Evolutionary conservation across 148 eudicot species (phyloP).

Genomic region (Pouteria glomerata): DNA sequence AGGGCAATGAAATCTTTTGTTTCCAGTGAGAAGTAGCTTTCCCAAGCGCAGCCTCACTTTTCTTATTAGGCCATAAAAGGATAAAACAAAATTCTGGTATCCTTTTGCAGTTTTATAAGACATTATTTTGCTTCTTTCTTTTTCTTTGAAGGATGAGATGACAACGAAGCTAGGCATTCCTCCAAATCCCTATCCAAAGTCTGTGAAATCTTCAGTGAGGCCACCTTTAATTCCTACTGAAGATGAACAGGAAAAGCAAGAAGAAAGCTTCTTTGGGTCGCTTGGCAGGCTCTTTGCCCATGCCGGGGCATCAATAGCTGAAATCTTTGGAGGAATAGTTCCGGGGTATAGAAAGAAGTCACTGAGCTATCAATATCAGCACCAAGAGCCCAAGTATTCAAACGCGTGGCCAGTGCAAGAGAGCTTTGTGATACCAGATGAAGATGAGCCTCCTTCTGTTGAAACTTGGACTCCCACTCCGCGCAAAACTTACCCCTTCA

Average conservation of each 20-base stretch:
- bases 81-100: not conserved
- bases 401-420: slow-evolving; percentile 74
- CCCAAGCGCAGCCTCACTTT: not conserved
- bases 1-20: not conserved
- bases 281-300: slow-evolving; percentile 44
- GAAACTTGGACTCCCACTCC: slow-evolving; percentile 83
- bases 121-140: not conserved
- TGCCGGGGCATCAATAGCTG: slow-evolving; percentile 51
- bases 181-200: slow-evolving; percentile 46
- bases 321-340: slow-evolving; percentile 53
- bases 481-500: slow-evolving; percentile 77
- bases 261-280: slow-evolving; percentile 70
- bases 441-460: slow-evolving; percentile 77
- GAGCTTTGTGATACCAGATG: slow-evolving; percentile 76
- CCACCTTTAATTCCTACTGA: slow-evolving; percentile 77
- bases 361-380: slow-evolving; percentile 25
- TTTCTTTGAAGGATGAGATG: slow-evolving; percentile 37
- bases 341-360: slow-evolving; percentile 53
- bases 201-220: slow-evolving; percentile 41
- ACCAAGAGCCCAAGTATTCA: slow-evolving; percentile 31
- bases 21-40: not conserved
- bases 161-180: slow-evolving; percentile 25
- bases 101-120: not conserved
- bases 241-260: slow-evolving; percentile 67
- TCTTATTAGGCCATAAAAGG: not conserved